Conservation (phyloP, 805 yeast species). For the Yamadazyma ubonensis region DNA sequence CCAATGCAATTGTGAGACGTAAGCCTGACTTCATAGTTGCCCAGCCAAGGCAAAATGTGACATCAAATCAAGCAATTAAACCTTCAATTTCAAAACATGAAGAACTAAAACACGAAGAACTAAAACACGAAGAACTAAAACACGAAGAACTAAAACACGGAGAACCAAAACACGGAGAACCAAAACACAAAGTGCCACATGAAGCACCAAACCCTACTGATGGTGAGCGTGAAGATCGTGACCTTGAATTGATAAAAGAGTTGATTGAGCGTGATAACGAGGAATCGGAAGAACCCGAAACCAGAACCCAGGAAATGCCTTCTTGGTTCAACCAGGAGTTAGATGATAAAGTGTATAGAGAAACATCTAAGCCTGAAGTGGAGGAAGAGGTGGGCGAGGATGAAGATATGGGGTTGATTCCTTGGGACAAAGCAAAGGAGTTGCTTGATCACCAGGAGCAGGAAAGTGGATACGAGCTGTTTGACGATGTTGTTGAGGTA, state of each 20-base stretch:
- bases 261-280: slow-evolving; percentile 13
- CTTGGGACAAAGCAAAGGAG: slow-evolving; percentile 50
- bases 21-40: too few species aligned
- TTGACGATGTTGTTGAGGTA: slow-evolving; percentile 11
- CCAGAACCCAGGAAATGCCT: slow-evolving; percentile 21
- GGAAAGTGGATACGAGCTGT: too few species aligned
- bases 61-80: not conserved
- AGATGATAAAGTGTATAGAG: slow-evolving; percentile 13
- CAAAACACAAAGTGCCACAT: not conserved
- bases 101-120: too few species aligned
- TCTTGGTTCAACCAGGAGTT: slow-evolving; percentile 28
- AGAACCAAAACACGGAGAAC: not conserved
- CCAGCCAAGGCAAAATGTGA: too few species aligned
- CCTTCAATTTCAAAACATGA: too few species aligned
- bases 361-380: not conserved
- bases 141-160: too few species aligned
- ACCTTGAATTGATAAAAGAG: slow-evolving; percentile 11
- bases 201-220: not conserved
- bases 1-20: too few species aligned
- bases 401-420: slow-evolving; percentile 45
- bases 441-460: slow-evolving; percentile 19
- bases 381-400: slow-evolving; percentile 36
- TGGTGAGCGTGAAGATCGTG: slow-evolving; percentile 7
- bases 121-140: too few species aligned
- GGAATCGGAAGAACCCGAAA: slow-evolving; percentile 6